Conservation (phyloP, 192 early-diverging fungal species). For the Paraglomus brasilianum region DNA sequence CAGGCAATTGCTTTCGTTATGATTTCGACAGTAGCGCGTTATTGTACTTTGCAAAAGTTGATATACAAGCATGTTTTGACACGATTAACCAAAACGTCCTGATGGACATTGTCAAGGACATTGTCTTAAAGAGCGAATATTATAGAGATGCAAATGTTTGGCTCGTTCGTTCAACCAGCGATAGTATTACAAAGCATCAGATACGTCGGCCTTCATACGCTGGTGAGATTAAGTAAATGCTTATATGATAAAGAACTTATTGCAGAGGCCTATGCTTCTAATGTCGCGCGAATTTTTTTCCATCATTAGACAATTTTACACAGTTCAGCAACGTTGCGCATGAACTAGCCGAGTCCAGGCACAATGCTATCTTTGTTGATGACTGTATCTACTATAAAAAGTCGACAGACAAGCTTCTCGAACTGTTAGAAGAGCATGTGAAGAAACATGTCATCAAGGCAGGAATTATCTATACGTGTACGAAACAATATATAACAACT, state of each 20-base stretch:
- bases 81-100: not conserved
- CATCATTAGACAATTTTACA: not conserved
- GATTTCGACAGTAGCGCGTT: no score
- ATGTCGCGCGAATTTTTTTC: no score
- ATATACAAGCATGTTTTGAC: constrained; percentile 15
- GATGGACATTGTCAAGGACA: constrained; percentile 3
- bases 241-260: no score
- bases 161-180: no score
- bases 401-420: not conserved
- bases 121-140: not conserved
- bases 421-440: constrained; percentile 2
- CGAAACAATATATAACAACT: not conserved
- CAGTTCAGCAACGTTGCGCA: not conserved
- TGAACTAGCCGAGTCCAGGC: not conserved
- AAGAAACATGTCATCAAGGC: not conserved
- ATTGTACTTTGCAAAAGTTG: constrained; percentile 25
- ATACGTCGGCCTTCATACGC: no score
- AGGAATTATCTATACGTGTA: not conserved
- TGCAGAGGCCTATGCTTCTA: no score
- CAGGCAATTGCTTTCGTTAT: no score
- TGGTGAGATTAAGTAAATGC: no score
- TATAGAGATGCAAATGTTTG: no score
- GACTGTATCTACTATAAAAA: not conserved
- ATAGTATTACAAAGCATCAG: no score
- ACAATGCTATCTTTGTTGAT: constrained; percentile 9